Evolutionary conservation across 2,329 filamentous ascomycete species (phyloP), one percentile per base, ranked within the genome.

Genomic region (Penicillium sp.): DNA sequence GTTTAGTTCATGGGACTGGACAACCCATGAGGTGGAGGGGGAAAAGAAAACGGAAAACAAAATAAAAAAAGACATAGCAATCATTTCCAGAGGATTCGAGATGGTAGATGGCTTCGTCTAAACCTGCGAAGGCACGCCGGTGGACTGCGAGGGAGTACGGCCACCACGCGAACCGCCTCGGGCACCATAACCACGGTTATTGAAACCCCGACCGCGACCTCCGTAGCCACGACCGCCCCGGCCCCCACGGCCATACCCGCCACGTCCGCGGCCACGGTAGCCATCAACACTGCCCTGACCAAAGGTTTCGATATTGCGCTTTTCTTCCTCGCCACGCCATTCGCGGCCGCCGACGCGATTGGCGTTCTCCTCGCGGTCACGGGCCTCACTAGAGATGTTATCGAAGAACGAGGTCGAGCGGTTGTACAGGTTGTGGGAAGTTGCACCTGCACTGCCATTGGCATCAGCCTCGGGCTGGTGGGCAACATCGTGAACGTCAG

Each of bases 271-370:
- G 33, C 92, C 91, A 53, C 92, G 88, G 76, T 88, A 95, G 63
- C 90, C 89, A 61, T 99, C 95, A 22, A 99, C 93, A 67, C 92
- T 97, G 54, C 93, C 93, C 75, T 98, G 93, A 9, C 95, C 95
- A 67, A 99, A 99, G 0, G 95, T 99, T 79, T 99, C 95, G 72
- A 99, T 90, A 74, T 98, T 98, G 79, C 92, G 92, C 75, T 89
- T 92, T 74, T 96, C 91, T 75, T 98, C 95, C 75, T 98, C 92
- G 40, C 88, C 89, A 55, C 95, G 88, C 87, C 95, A 96, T 74
- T 96, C 92, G 50, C 90, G 87, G 35, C 92, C 92, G 58, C 89
- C 89, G n/a, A 87, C 82, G 73, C 87, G 86, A 62, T 86, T 84
- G 43, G 81, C 73, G 40, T 87, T 88, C 61, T 94, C 91, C 53